Percentiles rank a stretch among this genome's conserved stretches.
phyloP scores from a whole-genome alignment of 2,329 filamentous ascomycete species.

The Fusarium longipes region DNA sequence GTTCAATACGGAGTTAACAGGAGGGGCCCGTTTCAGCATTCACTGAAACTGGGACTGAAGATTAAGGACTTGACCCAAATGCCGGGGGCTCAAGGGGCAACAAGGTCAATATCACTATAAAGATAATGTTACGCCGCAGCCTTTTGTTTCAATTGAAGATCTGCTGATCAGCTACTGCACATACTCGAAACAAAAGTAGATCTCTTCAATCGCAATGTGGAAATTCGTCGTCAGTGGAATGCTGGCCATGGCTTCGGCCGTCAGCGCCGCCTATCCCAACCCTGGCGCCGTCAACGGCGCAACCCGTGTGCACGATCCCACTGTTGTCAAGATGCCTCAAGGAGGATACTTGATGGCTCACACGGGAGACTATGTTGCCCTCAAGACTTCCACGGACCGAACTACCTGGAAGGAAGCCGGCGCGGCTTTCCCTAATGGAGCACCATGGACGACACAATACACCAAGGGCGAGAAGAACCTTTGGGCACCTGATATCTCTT shows the following conservation, averaged over 20 bases:
- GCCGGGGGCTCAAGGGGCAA: neutral
- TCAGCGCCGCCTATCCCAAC: conserved; percentile 12
- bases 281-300: conserved; percentile 45
- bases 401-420: conserved; percentile 48
- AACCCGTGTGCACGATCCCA: conserved; percentile 47
- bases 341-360: conserved; percentile 46
- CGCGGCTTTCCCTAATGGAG: conserved; percentile 47
- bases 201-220: conserved; percentile 13
- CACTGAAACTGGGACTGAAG: conserved; percentile 12
- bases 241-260: conserved; percentile 36
- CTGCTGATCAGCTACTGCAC: neutral
- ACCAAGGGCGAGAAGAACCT: conserved; percentile 48
- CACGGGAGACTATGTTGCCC: conserved; percentile 45
- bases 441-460: conserved; percentile 49
- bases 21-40: conserved; percentile 2
- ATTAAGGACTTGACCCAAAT: conserved; percentile 17
- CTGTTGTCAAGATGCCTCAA: conserved; percentile 46
- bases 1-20: neutral
- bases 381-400: conserved; percentile 51
- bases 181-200: neutral
- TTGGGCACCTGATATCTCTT: conserved; percentile 66
- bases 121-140: neutral
- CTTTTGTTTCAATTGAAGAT: conserved; percentile 8
- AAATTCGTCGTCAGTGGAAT: conserved; percentile 40
- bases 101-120: conserved; percentile 2